phyloP scores from a whole-genome alignment of 1,139 yeast genomes.

The Geotrichum europaeum region DNA sequence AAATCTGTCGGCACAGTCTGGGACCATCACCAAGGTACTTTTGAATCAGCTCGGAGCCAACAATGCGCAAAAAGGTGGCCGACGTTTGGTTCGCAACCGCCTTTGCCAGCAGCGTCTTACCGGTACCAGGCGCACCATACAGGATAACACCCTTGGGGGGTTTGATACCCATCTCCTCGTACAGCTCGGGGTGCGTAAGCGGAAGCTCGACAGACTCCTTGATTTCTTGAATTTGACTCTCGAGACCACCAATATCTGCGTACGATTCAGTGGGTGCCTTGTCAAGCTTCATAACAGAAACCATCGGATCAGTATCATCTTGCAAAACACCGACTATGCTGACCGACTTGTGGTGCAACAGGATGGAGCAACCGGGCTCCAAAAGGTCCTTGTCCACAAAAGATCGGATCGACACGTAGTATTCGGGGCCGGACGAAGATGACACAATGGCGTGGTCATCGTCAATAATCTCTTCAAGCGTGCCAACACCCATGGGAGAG shows the following conservation, averaged over 20 bases:
- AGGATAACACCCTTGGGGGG: conserved; percentile 98
- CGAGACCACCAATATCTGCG: conserved; percentile 97
- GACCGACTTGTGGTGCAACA: conserved; percentile 91
- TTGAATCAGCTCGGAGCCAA: conserved; percentile 94
- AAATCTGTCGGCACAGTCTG: conserved; percentile 85
- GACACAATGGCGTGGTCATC: conserved; percentile 99
- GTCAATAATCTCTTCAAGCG: conserved; percentile 92
- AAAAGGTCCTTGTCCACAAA: conserved; percentile 93
- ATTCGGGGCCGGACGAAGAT: conserved; percentile 93
- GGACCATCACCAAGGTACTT: conserved; percentile 99
- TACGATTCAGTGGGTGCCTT: conserved; percentile 96
- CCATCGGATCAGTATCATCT: conserved; percentile 98
- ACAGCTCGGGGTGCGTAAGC: conserved; percentile 92
- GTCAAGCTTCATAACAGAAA: conserved; percentile 93
- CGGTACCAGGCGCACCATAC: conserved; percentile 99
- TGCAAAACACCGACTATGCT: conserved; percentile 92
- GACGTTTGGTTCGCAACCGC: conserved; percentile 98
- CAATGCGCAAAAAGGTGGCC: conserved; percentile 93
- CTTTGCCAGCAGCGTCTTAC: conserved; percentile 92
- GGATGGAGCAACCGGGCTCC: conserved; percentile 97
- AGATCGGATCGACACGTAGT: conserved; percentile 91
- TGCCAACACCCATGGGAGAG: conserved; percentile 94
- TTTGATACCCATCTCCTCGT: conserved; percentile 98
- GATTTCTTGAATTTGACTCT: conserved; percentile 92
- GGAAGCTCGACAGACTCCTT: conserved; percentile 98